Conservation (phyloP, 306 rosid genomes). For the Dalbergia oliveri region DNA sequence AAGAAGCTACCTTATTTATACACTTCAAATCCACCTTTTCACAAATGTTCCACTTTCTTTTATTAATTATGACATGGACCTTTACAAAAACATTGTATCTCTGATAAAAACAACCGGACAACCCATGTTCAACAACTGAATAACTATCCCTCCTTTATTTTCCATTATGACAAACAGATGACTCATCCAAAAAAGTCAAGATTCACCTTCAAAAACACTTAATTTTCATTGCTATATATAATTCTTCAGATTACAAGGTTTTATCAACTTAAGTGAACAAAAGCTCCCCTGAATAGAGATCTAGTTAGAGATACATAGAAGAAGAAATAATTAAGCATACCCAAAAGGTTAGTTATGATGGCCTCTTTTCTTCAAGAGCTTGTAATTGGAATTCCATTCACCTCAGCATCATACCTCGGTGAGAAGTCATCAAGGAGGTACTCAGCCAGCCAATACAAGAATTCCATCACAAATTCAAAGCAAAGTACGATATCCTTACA, state of each 20-base stretch:
- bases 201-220: background rate
- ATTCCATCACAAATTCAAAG: constrained; percentile 50
- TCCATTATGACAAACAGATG: constrained; percentile 16
- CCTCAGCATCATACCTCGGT: constrained; percentile 36
- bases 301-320: background rate
- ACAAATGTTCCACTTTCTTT: background rate
- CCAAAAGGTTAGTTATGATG: constrained; percentile 45
- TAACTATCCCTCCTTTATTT: constrained; percentile 8
- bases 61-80: constrained; percentile 5
- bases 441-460: constrained; percentile 46
- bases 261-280: background rate
- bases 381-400: constrained; percentile 46
- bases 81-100: background rate
- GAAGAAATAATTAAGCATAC: background rate
- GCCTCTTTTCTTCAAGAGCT: constrained; percentile 58
- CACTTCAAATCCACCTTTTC: constrained; percentile 9
- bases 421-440: constrained; percentile 46
- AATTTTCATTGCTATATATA: constrained; percentile 16
- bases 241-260: background rate
- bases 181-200: constrained; percentile 34
- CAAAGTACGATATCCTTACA: constrained; percentile 41
- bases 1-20: constrained; percentile 16
- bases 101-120: background rate
- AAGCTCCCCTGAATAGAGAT: background rate
- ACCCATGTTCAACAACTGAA: constrained; percentile 19